These are phyloP conservation scores for Kodamaea fukazawae DNA, from an alignment of 805 yeast species.

Conservation along the genomic window DNA sequence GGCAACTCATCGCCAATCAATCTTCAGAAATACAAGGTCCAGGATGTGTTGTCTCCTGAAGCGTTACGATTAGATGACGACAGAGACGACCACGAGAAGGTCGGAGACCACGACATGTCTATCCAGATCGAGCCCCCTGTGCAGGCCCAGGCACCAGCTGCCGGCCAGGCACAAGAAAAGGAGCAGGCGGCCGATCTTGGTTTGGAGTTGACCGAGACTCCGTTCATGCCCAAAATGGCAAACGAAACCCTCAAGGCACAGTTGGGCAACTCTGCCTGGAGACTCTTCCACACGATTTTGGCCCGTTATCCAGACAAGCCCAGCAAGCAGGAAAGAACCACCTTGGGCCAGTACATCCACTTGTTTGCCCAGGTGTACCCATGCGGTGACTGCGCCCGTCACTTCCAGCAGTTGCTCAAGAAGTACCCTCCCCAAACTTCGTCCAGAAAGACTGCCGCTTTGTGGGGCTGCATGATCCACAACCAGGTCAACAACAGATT, in stretches of 20 bases:
- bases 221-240: constrained; percentile 94
- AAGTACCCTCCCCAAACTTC: constrained; percentile 83
- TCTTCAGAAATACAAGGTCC: constrained; percentile 12
- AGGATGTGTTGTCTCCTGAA: background rate
- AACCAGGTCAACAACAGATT: constrained; percentile 78
- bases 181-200: background rate
- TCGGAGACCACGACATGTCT: background rate
- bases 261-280: constrained; percentile 91
- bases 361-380: constrained; percentile 92
- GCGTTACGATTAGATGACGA: background rate
- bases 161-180: background rate
- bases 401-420: constrained; percentile 67
- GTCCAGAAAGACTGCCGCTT: constrained; percentile 74
- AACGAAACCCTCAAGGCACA: constrained; percentile 80
- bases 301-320: constrained; percentile 92
- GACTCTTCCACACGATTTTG: constrained; percentile 79
- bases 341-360: constrained; percentile 61
- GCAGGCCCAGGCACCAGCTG: background rate
- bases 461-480: constrained; percentile 96
- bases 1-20: constrained; percentile 24
- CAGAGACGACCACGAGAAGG: background rate
- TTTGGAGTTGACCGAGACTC: constrained; percentile 13
- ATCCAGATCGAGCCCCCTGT: background rate
- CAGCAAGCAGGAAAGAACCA: constrained; percentile 54
- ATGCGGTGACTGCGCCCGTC: constrained; percentile 95